Conservation (phyloP, 345 rosid genomes). For the Sonneratia caseolaris region DNA sequence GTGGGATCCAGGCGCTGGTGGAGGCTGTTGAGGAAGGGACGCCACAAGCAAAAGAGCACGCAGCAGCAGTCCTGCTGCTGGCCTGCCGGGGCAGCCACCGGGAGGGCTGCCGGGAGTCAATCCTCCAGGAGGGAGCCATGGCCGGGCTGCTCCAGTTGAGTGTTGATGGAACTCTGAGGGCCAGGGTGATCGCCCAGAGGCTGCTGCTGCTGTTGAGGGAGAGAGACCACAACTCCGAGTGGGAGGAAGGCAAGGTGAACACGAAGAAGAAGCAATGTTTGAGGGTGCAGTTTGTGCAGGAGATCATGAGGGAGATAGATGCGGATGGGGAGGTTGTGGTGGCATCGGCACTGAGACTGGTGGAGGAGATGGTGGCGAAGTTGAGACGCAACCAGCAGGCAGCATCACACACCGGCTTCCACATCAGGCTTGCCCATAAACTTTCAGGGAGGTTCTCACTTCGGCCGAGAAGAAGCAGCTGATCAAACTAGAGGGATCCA, state of each 20-base stretch:
- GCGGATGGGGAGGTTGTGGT: slow-evolving; percentile 39
- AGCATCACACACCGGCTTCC: not conserved
- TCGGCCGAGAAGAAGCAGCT: not conserved
- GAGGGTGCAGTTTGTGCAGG: slow-evolving; percentile 42
- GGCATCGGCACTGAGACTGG: slow-evolving; percentile 38
- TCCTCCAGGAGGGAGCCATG: slow-evolving; percentile 69
- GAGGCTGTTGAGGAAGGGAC: slow-evolving; percentile 79
- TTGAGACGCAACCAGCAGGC: slow-evolving; percentile 34
- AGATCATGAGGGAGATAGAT: slow-evolving; percentile 65
- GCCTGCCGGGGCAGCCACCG: slow-evolving; percentile 55
- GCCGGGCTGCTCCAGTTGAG: slow-evolving; percentile 76
- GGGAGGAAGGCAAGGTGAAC: slow-evolving; percentile 1
- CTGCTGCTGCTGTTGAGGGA: slow-evolving; percentile 59
- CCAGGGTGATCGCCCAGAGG: slow-evolving; percentile 49
- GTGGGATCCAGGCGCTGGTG: slow-evolving; percentile 49
- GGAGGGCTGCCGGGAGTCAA: slow-evolving; percentile 55
- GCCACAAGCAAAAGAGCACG: slow-evolving; percentile 52
- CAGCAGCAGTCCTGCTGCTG: slow-evolving; percentile 50
- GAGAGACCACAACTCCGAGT: slow-evolving; percentile 13
- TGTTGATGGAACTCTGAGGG: slow-evolving; percentile 63
- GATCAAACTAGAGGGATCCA: not conserved
- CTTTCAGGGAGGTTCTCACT: not conserved
- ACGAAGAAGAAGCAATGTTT: slow-evolving; percentile 17
- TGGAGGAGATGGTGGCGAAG: slow-evolving; percentile 75
- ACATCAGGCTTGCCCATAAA: not conserved